phyloP scores from a whole-genome alignment of 495 filamentous ascomycete species.

The Penicillium malachiteum region DNA sequence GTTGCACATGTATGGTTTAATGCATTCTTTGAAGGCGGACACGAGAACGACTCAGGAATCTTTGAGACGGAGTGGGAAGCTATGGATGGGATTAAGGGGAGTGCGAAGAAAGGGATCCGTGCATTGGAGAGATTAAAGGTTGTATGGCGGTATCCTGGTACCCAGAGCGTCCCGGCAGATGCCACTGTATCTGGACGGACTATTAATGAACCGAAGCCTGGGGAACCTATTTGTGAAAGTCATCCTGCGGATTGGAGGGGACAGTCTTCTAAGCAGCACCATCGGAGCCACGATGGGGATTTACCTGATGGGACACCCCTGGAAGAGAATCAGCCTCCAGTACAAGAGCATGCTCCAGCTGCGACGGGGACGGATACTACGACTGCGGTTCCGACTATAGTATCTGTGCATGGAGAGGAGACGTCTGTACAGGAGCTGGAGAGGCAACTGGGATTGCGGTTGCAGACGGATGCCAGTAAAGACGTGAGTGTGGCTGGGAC shows the following conservation, averaged over 20 bases:
- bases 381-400: slow-evolving; percentile 4
- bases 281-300: not conserved
- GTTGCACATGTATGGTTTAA: slow-evolving; percentile 98
- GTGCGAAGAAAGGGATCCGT: slow-evolving; percentile 70
- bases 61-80: slow-evolving; percentile 66
- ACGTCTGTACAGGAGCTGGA: slow-evolving; percentile 29
- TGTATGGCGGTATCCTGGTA: slow-evolving; percentile 64
- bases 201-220: slow-evolving; percentile 58
- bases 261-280: not conserved
- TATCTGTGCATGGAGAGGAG: not conserved
- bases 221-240: slow-evolving; percentile 66
- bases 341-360: not conserved
- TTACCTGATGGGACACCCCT: not conserved
- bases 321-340: slow-evolving; percentile 8
- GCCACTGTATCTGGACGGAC: slow-evolving; percentile 29
- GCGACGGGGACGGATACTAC: not conserved
- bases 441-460: slow-evolving; percentile 65
- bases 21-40: slow-evolving; percentile 82
- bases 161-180: slow-evolving; percentile 14
- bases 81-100: slow-evolving; percentile 79
- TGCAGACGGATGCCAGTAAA: slow-evolving; percentile 57
- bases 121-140: slow-evolving; percentile 84
- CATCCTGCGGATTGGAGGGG: slow-evolving; percentile 71
- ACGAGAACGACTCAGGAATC: slow-evolving; percentile 58
- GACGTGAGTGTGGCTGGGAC: slow-evolving; percentile 67